Percentiles rank a stretch among this genome's conserved stretches.
Conservation (phyloP, 2,329 filamentous ascomycete species). For the Ophiostoma tasmaniense region DNA sequence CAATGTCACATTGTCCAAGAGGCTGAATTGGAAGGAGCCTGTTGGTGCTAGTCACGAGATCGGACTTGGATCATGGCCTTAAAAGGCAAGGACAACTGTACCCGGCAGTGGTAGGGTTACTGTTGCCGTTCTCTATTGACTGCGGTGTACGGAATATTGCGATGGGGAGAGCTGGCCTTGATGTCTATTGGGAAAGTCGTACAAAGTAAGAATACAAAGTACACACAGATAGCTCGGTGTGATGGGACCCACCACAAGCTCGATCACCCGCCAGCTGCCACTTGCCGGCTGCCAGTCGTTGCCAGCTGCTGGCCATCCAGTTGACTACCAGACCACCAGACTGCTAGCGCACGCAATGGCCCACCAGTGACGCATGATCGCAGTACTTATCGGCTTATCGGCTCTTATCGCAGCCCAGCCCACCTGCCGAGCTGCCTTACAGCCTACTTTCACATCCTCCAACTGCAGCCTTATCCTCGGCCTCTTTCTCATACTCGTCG, state of each 20-base stretch:
- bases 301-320: not conserved
- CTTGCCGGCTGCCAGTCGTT: not conserved
- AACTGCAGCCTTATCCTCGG: not conserved
- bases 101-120: not conserved
- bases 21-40: not conserved
- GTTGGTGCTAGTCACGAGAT: not conserved
- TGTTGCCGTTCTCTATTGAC: not conserved
- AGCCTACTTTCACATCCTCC: not conserved
- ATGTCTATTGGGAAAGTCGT: not conserved
- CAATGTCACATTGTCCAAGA: not conserved
- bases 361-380: constrained; percentile 7
- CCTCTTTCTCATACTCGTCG: not conserved
- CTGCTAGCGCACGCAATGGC: not conserved
- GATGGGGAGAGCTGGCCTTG: not conserved
- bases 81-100: not conserved
- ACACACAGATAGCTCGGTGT: not conserved
- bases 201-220: not conserved
- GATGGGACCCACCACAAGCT: not conserved
- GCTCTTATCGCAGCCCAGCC: not conserved
- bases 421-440: constrained; percentile 1
- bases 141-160: not conserved
- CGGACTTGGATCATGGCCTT: not conserved
- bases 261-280: not conserved
- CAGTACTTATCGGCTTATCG: not conserved
- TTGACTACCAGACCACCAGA: not conserved